These are phyloP conservation scores for Fraxinus paxiana DNA, from an alignment of 305 asterid genomes.

Conservation along the genomic window DNA sequence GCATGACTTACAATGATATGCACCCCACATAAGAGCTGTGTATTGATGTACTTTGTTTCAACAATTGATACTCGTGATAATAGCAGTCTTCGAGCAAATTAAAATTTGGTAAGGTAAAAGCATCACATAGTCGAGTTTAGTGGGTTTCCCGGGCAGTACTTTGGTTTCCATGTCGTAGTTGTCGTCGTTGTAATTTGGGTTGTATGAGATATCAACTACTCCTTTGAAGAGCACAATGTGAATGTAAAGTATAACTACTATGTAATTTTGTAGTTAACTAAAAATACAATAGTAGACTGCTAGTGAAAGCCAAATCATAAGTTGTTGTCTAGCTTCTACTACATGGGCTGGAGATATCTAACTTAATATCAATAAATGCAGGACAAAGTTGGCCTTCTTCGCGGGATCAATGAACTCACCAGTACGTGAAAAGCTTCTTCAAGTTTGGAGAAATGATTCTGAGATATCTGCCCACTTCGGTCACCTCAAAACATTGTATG, in stretches of 20 bases:
- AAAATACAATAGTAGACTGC: not conserved
- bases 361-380: conserved; percentile 28
- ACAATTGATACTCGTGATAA: not conserved
- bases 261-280: not conserved
- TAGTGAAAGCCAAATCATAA: conserved; percentile 1
- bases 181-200: not conserved
- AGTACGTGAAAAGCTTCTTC: conserved; percentile 76
- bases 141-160: not conserved
- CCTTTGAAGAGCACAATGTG: not conserved
- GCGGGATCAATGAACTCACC: conserved; percentile 86
- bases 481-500: conserved; percentile 48
- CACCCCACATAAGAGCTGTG: not conserved
- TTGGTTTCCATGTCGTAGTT: not conserved
- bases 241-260: not conserved
- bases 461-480: conserved; percentile 55
- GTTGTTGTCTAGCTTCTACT: not conserved
- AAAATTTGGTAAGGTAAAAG: not conserved
- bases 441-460: conserved; percentile 67
- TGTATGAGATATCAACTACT: not conserved
- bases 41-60: not conserved
- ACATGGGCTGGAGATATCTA: not conserved
- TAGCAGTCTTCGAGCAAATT: conserved; percentile 1
- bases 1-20: not conserved
- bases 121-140: not conserved
- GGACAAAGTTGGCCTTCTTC: conserved; percentile 67